These are phyloP conservation scores for Termitomyces sp. DNA, from an alignment of 768 basidiomycete species.

Conservation along the genomic window DNA sequence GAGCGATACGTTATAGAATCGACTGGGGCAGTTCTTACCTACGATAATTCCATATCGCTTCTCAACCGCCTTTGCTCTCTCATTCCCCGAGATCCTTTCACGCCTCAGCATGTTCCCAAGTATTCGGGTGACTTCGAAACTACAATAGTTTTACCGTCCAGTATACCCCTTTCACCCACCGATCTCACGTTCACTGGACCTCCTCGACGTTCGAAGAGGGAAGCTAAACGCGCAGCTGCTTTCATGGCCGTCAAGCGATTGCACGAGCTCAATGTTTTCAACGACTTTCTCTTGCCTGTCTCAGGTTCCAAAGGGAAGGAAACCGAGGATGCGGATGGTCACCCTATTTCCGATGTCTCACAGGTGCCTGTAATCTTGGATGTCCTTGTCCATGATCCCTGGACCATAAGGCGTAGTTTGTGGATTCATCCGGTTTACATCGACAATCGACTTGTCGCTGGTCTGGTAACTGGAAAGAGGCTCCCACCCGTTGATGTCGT, in stretches of 20 bases:
- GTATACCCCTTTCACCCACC: conserved; percentile 51
- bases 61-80: conserved; percentile 74
- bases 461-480: conserved; percentile 60
- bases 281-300: conserved; percentile 77
- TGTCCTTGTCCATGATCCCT: conserved; percentile 61
- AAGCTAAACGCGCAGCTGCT: conserved; percentile 79
- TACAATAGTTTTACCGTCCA: conserved; percentile 60
- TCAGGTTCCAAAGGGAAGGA: conserved; percentile 42
- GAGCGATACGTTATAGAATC: conserved; percentile 68
- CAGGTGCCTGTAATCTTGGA: conserved; percentile 48
- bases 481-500: conserved; percentile 43
- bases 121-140: conserved; percentile 56
- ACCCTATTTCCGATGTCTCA: conserved; percentile 33
- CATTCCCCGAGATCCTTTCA: conserved; percentile 69
- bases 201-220: conserved; percentile 58
- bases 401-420: conserved; percentile 48
- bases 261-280: conserved; percentile 67
- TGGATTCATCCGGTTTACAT: conserved; percentile 62
- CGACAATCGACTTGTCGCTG: conserved; percentile 45
- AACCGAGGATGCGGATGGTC: conserved; percentile 49
- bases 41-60: conserved; percentile 65
- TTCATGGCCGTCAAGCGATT: conserved; percentile 72
- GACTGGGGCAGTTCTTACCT: conserved; percentile 77
- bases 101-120: conserved; percentile 49
- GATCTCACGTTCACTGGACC: conserved; percentile 59